A percentile compares a stretch with the other conserved stretches of the same genome.
phyloP scores from a whole-genome alignment of 1,139 yeast species.

The Wickerhamiella pararugosa region DNA sequence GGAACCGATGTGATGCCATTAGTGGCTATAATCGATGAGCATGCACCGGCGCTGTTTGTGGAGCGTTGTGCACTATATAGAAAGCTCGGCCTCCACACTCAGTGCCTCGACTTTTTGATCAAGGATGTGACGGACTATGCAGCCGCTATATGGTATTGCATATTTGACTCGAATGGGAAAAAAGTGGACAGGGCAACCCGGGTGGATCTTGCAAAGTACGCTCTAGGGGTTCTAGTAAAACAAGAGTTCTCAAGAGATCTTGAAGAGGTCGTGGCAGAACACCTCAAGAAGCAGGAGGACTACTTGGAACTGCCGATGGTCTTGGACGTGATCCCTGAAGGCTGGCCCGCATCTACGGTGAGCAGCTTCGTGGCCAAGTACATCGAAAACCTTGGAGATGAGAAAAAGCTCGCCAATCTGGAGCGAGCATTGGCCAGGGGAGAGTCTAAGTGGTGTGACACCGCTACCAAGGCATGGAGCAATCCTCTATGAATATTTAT shows the following conservation, averaged over 20 bases:
- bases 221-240: background rate
- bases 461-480: background rate
- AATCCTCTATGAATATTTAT: background rate
- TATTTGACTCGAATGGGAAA: slow-evolving; percentile 16
- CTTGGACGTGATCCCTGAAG: slow-evolving; percentile 1
- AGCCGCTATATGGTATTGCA: slow-evolving; percentile 24
- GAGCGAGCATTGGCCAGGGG: background rate
- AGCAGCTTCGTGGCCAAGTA: slow-evolving; percentile 7
- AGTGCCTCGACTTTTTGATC: slow-evolving; percentile 23
- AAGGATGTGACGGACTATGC: slow-evolving; percentile 23
- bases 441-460: slow-evolving; percentile 3
- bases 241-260: background rate
- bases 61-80: slow-evolving; percentile 26
- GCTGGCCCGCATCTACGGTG: slow-evolving; percentile 3
- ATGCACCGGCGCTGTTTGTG: slow-evolving; percentile 18
- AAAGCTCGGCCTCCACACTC: slow-evolving; percentile 23
- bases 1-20: slow-evolving; percentile 10
- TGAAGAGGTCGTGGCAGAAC: slow-evolving; percentile 9
- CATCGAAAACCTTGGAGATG: slow-evolving; percentile 1
- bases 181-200: slow-evolving; percentile 1
- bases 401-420: background rate
- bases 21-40: slow-evolving; percentile 18
- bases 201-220: slow-evolving; percentile 8
- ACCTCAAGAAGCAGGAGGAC: slow-evolving; percentile 4
- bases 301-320: slow-evolving; percentile 6